Evolutionary conservation across 371 early-diverging fungal species (phyloP), one percentile per base, ranked within the genome.

Genomic region (Blakeslea trispora): DNA sequence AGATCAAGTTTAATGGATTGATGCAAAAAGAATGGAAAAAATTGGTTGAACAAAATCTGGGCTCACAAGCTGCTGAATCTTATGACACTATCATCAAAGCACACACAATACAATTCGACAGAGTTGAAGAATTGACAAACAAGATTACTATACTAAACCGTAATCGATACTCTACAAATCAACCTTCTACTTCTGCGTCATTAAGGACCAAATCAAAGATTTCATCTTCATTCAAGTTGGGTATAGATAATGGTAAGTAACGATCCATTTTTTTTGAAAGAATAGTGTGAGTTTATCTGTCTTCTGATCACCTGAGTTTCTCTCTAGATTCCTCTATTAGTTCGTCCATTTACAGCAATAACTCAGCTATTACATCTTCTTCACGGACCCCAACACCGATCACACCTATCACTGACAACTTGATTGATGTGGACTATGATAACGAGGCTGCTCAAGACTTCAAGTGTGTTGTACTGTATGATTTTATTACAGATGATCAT

Each of bases 1-100:
- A 92, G 51, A 64, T 75, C 23, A 66, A 64, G 43, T 72, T 77
- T 31, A 74, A 80, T 59, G 51, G 62, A n/a, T 57, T 61, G n/a
- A 61, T 76, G 66, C 56, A 63, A 11, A 48, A 56, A 22, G 79
- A 75, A 60, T 72, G 74, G 72, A 47, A 46, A 34, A 69, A 68
- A 11, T 44, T 69, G 32, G 55, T 73, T 15, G 58, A 64, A 7
- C 64, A 60, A n/a, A 55, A 66, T 49, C 47, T 60, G 23, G 65
- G 57, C 19, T 22, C 47, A 31, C 13, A 55, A 5, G 57, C 53
- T 14, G 44, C 56, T 2, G 18, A 18, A 19, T 48, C 50, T 1
- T 60, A 45, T n/a, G 47, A 60, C 19, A 21, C 24, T 8, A 68
- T 68, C 28, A 22, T 60, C 1, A 23, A 18, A 11, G n/a, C 13